A percentile compares a stretch with the other conserved stretches of the same genome.
Conservation (phyloP, 2,329 filamentous ascomycete genomes). For the Phyllosticta citriasiana region DNA sequence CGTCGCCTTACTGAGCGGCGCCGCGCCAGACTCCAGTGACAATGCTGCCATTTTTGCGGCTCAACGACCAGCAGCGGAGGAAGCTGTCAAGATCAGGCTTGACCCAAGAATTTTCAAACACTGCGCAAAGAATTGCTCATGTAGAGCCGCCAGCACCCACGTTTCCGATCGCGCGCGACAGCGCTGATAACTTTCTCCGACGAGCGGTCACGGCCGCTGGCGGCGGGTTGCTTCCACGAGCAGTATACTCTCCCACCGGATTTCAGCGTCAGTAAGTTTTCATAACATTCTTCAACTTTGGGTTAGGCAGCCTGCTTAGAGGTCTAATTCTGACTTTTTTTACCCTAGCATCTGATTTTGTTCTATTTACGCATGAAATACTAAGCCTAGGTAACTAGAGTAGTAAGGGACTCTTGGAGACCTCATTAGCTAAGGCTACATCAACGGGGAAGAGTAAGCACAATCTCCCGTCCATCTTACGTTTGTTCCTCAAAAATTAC, state of each 20-base stretch:
- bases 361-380: no score
- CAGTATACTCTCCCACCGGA: background rate
- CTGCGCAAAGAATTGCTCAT: background rate
- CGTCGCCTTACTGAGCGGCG: constrained; percentile 46
- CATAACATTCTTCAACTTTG: no score
- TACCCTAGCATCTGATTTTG: no score
- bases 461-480: no score
- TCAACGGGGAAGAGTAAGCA: no score
- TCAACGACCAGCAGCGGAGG: background rate
- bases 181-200: background rate
- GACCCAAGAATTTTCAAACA: background rate
- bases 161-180: background rate
- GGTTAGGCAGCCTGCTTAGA: no score
- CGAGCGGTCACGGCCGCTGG: background rate
- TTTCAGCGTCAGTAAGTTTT: no score
- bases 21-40: constrained; percentile 1
- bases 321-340: no score
- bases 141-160: background rate
- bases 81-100: background rate
- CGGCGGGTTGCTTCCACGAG: background rate
- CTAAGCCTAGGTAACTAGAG: no score
- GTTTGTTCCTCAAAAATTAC: no score
- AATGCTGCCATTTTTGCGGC: background rate
- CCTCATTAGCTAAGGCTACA: no score
- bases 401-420: no score